Conservation (phyloP, 768 basidiomycete species). For the Suillus variegatus region DNA sequence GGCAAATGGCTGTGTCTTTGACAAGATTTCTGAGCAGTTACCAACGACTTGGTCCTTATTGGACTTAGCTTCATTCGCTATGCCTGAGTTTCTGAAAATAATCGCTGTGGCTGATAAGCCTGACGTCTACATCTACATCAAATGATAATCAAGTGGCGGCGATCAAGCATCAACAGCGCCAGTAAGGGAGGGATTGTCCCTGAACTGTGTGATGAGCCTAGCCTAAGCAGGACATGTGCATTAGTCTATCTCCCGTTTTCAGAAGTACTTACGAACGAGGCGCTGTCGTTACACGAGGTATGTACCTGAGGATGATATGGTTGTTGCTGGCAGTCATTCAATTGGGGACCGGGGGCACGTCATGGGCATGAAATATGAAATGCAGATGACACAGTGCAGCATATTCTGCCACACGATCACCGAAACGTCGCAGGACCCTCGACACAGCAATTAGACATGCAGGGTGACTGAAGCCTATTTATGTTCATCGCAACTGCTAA, state of each 20-base stretch:
- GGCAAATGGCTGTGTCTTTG: neutral
- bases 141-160: neutral
- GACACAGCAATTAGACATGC: neutral
- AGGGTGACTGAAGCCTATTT: neutral
- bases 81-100: neutral
- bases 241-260: neutral
- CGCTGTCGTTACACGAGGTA: neutral
- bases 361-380: neutral
- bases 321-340: neutral
- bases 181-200: neutral
- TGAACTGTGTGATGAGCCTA: neutral
- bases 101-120: neutral
- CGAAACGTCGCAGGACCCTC: neutral
- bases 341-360: neutral
- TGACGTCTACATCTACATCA: neutral
- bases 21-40: neutral
- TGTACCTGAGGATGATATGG: neutral
- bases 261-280: neutral
- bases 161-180: neutral
- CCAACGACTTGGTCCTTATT: no score
- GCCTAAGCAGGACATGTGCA: neutral
- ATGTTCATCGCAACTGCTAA: no score
- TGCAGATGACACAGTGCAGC: neutral
- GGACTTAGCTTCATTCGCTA: no score
- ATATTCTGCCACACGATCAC: neutral